These are phyloP conservation scores for Chenopodium album DNA, from an alignment of 148 eudicot genomes.

Conservation along the genomic window DNA sequence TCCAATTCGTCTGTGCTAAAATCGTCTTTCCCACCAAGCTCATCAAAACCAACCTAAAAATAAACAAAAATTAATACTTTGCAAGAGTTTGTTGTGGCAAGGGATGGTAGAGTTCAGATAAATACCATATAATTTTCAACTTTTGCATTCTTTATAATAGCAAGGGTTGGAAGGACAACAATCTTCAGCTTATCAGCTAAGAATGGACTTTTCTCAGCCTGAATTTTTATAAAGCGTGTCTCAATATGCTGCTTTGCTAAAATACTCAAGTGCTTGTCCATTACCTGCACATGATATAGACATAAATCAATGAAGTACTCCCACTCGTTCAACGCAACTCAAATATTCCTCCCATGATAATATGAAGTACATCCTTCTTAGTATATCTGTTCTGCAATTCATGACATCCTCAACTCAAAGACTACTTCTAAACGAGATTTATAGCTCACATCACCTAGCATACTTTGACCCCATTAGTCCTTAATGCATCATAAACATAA, in stretches of 20 bases:
- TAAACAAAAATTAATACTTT: not conserved
- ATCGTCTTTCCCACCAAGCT: conserved; percentile 83
- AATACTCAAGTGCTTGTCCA: conserved; percentile 85
- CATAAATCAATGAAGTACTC: not conserved
- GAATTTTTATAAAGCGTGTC: conserved; percentile 81
- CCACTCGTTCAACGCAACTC: not conserved
- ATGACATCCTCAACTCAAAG: not conserved
- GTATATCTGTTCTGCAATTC: not conserved
- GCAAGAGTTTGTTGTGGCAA: not conserved
- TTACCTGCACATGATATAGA: conserved; percentile 51
- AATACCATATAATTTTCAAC: conserved; percentile 94
- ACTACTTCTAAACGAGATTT: not conserved
- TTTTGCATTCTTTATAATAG: conserved; percentile 83
- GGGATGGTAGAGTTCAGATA: not conserved
- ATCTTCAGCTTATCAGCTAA: conserved; percentile 87
- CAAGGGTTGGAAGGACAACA: conserved; percentile 89
- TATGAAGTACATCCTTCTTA: not conserved
- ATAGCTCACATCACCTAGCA: not conserved
- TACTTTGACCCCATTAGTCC: not conserved
- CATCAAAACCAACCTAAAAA: conserved; percentile 87
- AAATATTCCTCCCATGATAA: not conserved
- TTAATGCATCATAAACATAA: not conserved
- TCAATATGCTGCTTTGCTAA: conserved; percentile 91
- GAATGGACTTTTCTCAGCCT: conserved; percentile 95
- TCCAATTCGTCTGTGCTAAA: conserved; percentile 89